These are phyloP conservation scores for Tolypocladium paradoxum DNA, from an alignment of 2,329 filamentous ascomycete species.

Conservation along the genomic window DNA sequence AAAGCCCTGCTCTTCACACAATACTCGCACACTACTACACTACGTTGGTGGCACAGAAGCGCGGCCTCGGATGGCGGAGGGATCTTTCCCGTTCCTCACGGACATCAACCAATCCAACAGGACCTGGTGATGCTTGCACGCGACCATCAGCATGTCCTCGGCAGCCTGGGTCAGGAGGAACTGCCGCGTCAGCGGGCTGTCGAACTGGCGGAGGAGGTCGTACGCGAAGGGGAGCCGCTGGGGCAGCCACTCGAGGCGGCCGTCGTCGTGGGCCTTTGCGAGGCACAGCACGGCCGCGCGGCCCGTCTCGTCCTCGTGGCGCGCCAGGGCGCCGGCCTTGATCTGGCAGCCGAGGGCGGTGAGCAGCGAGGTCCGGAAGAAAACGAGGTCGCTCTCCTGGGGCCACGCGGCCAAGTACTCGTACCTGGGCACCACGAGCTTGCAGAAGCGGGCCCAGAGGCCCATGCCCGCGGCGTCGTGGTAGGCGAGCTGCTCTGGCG, in stretches of 20 bases:
- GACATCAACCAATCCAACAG: too few species aligned
- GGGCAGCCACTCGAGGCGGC: not conserved
- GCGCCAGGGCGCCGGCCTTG: not conserved
- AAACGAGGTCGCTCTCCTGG: not conserved
- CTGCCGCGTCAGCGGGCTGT: not conserved
- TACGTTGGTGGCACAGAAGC: too few species aligned
- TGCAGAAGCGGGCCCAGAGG: conserved; percentile 17
- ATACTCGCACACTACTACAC: too few species aligned
- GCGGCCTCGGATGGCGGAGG: too few species aligned
- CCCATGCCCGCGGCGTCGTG: conserved; percentile 8
- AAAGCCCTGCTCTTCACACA: too few species aligned
- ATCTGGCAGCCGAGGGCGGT: not conserved
- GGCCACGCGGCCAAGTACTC: not conserved
- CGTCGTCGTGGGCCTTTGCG: not conserved
- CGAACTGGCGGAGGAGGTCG: not conserved
- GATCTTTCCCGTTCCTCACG: too few species aligned
- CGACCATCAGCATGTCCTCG: too few species aligned
- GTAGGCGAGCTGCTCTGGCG: conserved; percentile 11
- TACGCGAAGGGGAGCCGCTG: not conserved
- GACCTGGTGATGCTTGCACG: too few species aligned
- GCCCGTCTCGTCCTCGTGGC: conserved; percentile 3
- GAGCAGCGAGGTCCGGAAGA: not conserved
- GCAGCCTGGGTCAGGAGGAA: not conserved
- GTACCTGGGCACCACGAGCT: conserved; percentile 1
- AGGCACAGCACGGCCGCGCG: conserved; percentile 1